Evolutionary conservation across 202 grass and related monocot genomes (phyloP), one percentile per base, ranked within the genome.

Genomic region (Sporobolus alterniflorus): DNA sequence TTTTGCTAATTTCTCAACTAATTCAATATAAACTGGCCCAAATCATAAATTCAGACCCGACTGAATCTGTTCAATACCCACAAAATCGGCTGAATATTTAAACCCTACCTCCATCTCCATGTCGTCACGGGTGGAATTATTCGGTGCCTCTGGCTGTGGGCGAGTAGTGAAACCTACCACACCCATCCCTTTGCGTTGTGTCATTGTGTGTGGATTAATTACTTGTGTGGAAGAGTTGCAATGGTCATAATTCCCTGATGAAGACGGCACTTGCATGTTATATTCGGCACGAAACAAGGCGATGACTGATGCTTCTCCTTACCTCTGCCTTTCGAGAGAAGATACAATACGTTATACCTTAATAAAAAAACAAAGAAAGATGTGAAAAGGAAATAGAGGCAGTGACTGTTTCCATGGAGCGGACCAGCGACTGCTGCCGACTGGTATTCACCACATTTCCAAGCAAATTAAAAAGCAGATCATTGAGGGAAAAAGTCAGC

Each of bases 171-270:
- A 61, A 81, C 70, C 78, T 15, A 81, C 68, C 48, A 60, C 71
- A 25, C 72, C 64, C 71, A 17, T 16, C 33, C 78, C 43, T 69
- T 43, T 50, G 49, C 42, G 44, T 54, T 17, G 36, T 7, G 74
- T 25, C 60, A 24, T 17, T 41, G 33, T 20, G 33, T 40, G 61
- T 28, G 47, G 47, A 8, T 55, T 41, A 13, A 8, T 55, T 41
- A 13, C 55, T 41, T 32, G 17, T 12, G 77, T 40, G 61, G 17
- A 81, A 67, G 78, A 43, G 63, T 11, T 64, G 21, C 56, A 11
- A 79, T 79, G 61, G n/a, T 24, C 78, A 77, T 62, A 83, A 83
- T 71, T 83, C 52, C 79, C 12, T 50, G 74, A 87, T 39, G 75
- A 83, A 30, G 84, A 90, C 84, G 32, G 33, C 78, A 2, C 56